phyloP scores from a whole-genome alignment of 768 basidiomycete genomes.

The Steccherinum ochraceum region DNA sequence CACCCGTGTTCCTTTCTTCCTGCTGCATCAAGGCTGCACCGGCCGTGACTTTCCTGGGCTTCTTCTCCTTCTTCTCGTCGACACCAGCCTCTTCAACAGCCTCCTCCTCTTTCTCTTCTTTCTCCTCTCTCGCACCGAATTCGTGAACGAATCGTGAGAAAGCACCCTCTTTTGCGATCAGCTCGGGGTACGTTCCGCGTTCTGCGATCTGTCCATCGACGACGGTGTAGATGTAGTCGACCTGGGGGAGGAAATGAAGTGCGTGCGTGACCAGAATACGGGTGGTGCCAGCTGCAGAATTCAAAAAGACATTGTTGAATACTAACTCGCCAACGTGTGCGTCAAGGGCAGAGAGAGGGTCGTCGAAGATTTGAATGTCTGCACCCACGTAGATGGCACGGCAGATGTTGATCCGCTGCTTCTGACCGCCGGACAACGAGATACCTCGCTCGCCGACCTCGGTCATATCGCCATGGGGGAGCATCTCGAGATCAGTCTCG shows the following conservation, averaged over 20 bases:
- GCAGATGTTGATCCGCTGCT: constrained; percentile 80
- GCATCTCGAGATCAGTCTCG: constrained; percentile 72
- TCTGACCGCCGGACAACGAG: constrained; percentile 78
- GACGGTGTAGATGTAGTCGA: constrained; percentile 81
- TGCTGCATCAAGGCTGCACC: constrained; percentile 68
- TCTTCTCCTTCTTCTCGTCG: constrained; percentile 30
- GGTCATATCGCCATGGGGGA: constrained; percentile 72
- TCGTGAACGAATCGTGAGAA: constrained; percentile 73
- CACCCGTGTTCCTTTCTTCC: constrained; percentile 79
- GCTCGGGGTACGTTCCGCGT: constrained; percentile 68
- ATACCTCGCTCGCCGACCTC: constrained; percentile 88
- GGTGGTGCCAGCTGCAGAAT: constrained; percentile 61
- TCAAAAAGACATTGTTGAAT: constrained; percentile 77
- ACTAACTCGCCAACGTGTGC: constrained; percentile 87
- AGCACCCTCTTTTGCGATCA: constrained; percentile 56
- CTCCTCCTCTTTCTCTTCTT: constrained; percentile 39
- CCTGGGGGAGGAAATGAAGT: constrained; percentile 81
- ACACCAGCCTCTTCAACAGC: constrained; percentile 27
- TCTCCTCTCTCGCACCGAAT: constrained; percentile 66
- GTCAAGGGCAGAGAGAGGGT: constrained; percentile 86
- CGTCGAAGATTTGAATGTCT: constrained; percentile 86
- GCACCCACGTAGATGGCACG: constrained; percentile 83
- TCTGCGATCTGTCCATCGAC: constrained; percentile 75
- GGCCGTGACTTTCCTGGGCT: constrained; percentile 31
- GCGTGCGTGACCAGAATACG: constrained; percentile 89